These are phyloP conservation scores for Basidiobolus meristosporus DNA, from an alignment of 371 early-diverging fungal species.

Conservation along the genomic window DNA sequence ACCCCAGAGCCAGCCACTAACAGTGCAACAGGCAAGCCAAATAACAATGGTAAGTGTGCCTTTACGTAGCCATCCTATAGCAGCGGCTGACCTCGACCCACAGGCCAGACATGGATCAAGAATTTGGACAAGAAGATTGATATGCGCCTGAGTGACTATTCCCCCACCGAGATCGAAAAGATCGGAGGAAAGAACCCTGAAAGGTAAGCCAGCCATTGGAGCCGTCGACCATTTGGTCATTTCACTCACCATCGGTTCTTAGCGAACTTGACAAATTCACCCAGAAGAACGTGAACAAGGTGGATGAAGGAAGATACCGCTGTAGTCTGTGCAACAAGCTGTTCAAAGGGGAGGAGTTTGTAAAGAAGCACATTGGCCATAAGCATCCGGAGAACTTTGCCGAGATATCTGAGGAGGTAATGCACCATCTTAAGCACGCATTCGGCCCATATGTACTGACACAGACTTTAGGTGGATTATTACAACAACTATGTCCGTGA, in stretches of 20 bases:
- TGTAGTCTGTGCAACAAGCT: conserved; percentile 84
- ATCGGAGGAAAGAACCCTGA: conserved; percentile 60
- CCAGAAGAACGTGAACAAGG: conserved; percentile 9
- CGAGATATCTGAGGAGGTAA: conserved; percentile 26
- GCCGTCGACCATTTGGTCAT: too few species aligned
- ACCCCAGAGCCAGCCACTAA: conserved; percentile 2
- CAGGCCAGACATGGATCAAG: conserved; percentile 7
- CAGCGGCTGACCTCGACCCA: conserved; percentile 1
- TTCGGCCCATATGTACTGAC: neutral
- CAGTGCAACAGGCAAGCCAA: neutral
- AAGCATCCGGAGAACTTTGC: conserved; percentile 70
- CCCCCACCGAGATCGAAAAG: conserved; percentile 39
- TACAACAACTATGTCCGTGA: conserved; percentile 82
- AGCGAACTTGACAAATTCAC: too few species aligned
- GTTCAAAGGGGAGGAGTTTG: conserved; percentile 85
- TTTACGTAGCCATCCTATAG: conserved; percentile 3
- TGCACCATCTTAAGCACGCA: neutral
- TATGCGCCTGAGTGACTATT: conserved; percentile 24
- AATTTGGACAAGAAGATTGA: conserved; percentile 42
- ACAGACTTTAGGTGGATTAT: conserved; percentile 17
- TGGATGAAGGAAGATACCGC: conserved; percentile 53
- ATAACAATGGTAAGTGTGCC: conserved; percentile 14
- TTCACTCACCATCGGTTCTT: too few species aligned
- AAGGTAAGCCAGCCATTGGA: conserved; percentile 6
- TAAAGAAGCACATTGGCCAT: conserved; percentile 72